phyloP scores from a whole-genome alignment of 1,139 yeast species.

The Suhomyces chickasaworum region DNA sequence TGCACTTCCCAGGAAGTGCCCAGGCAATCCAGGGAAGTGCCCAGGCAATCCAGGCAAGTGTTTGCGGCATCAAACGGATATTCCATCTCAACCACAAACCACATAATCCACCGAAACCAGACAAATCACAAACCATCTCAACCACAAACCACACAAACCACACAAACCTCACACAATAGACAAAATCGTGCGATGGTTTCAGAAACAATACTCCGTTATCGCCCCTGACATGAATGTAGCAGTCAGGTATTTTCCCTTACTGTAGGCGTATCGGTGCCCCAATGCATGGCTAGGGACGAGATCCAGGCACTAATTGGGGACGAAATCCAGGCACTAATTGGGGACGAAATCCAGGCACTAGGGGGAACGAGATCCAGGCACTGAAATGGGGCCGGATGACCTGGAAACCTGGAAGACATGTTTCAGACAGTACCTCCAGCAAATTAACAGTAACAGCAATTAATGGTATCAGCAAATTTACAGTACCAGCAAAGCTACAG shows the following conservation, averaged over 20 bases:
- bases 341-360: background rate
- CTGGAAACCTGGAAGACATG: too few relatives aligned
- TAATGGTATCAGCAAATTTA: too few relatives aligned
- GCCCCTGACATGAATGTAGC: conserved; percentile 5
- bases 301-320: background rate
- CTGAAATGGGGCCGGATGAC: background rate
- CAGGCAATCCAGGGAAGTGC: too few relatives aligned
- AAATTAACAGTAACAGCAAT: too few relatives aligned
- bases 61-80: conserved; percentile 5
- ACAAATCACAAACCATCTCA: too few relatives aligned
- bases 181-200: conserved; percentile 3
- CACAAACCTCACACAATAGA: background rate
- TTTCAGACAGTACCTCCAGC: background rate
- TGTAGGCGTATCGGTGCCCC: too few relatives aligned
- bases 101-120: too few relatives aligned
- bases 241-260: conserved; percentile 2
- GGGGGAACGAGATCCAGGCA: background rate
- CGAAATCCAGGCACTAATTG: background rate
- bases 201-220: conserved; percentile 2
- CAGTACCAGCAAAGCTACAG: too few relatives aligned
- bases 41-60: background rate
- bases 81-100: too few relatives aligned
- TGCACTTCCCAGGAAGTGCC: too few relatives aligned
- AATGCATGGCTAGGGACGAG: background rate
- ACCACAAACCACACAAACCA: too few relatives aligned